Evolutionary conservation across 73 alveolate genomes (phyloP).

Genomic region (Paramecium biaurelia): DNA sequence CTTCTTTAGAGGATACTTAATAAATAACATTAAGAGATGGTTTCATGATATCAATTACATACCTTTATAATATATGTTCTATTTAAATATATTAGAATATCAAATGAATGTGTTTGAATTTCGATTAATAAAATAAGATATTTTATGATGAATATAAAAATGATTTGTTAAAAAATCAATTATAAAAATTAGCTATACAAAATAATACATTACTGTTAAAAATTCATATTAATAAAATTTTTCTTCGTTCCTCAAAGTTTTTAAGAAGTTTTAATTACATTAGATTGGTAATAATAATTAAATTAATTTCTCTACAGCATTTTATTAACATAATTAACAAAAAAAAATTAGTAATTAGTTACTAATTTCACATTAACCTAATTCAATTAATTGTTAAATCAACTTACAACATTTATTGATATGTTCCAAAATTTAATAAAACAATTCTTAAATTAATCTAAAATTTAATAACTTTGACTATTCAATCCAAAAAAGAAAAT

Average conservation of each 20-base stretch:
- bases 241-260: neutral
- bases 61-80: neutral
- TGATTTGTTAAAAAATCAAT: neutral
- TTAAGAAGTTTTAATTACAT: neutral
- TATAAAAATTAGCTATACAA: neutral
- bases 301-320: neutral
- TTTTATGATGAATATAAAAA: neutral
- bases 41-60: neutral
- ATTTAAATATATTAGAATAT: neutral
- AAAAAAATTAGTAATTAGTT: neutral
- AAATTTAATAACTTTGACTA: neutral
- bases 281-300: neutral
- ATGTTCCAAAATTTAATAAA: neutral
- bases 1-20: neutral
- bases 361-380: neutral
- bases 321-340: neutral
- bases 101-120: neutral
- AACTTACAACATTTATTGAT: neutral
- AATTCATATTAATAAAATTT: neutral
- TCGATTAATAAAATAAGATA: neutral
- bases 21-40: neutral
- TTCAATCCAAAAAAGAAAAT: neutral
- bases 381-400: neutral
- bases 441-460: neutral
- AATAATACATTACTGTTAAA: neutral